phyloP scores from a whole-genome alignment of 1,139 yeast species.

The Casaregolazyma suthepensis region DNA sequence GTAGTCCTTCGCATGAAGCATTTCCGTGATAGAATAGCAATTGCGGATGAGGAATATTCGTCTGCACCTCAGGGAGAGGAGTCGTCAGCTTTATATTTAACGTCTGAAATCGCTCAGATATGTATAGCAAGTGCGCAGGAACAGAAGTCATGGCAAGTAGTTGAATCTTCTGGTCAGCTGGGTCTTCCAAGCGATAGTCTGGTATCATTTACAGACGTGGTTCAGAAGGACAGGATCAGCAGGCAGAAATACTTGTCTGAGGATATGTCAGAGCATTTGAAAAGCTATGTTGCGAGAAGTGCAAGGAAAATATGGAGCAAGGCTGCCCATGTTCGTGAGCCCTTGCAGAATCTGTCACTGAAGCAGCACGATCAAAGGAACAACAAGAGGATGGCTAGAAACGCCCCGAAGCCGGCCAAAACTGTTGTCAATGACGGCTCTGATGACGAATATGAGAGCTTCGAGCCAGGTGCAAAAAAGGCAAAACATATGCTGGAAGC shows the following conservation, averaged over 20 bases:
- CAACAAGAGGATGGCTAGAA: background rate
- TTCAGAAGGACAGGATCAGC: slow-evolving; percentile 25
- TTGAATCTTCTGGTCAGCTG: slow-evolving; percentile 77
- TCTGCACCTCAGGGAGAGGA: slow-evolving; percentile 19
- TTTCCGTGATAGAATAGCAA: slow-evolving; percentile 49
- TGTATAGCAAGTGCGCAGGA: slow-evolving; percentile 55
- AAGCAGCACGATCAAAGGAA: background rate
- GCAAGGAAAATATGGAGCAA: background rate
- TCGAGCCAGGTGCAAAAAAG: background rate
- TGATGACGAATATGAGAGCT: background rate
- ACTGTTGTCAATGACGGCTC: background rate
- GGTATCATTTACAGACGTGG: slow-evolving; percentile 44
- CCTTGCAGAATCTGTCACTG: background rate
- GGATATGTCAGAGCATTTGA: slow-evolving; percentile 23
- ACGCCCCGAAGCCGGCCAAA: background rate
- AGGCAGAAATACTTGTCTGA: slow-evolving; percentile 46
- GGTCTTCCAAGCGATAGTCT: slow-evolving; percentile 62
- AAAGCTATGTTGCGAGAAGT: slow-evolving; percentile 9
- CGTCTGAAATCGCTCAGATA: slow-evolving; percentile 71
- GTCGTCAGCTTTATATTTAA: slow-evolving; percentile 38
- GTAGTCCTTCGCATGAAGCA: slow-evolving; percentile 77
- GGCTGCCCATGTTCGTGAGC: background rate
- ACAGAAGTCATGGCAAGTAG: slow-evolving; percentile 57
- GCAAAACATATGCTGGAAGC: background rate
- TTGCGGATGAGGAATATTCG: slow-evolving; percentile 25